Conservation (phyloP, 257 asterid species). For the Solanum corneliomulleri region DNA sequence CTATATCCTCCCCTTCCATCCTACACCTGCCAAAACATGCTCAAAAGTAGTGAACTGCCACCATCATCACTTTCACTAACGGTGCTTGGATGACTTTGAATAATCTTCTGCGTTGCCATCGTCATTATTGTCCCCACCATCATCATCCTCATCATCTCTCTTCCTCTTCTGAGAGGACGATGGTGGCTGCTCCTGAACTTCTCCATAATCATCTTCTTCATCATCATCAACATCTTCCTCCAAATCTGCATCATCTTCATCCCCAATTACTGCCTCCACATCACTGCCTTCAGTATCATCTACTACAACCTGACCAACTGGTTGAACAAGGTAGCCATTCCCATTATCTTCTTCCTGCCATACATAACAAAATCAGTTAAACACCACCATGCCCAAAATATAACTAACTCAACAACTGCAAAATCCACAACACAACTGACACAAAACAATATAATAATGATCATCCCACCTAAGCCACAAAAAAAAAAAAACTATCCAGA, state of each 20-base stretch:
- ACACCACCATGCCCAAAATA: background rate
- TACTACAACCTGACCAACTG: constrained; percentile 44
- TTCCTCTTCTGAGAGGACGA: constrained; percentile 56
- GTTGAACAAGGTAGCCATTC: constrained; percentile 59
- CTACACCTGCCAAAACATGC: constrained; percentile 31
- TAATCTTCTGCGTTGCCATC: constrained; percentile 14
- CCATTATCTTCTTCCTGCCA: constrained; percentile 78
- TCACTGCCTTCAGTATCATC: constrained; percentile 33
- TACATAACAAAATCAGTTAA: background rate
- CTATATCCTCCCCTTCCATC: background rate
- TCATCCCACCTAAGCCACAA: background rate
- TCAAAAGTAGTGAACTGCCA: background rate
- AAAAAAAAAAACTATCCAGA: background rate
- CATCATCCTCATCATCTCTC: constrained; percentile 24
- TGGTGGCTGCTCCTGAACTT: constrained; percentile 65
- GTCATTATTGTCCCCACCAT: constrained; percentile 1
- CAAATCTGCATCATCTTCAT: constrained; percentile 34
- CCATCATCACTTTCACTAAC: constrained; percentile 7
- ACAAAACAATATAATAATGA: background rate
- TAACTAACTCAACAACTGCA: background rate
- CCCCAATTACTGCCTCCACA: constrained; percentile 30
- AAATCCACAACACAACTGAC: background rate
- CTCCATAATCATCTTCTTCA: constrained; percentile 59
- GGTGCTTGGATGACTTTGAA: constrained; percentile 37
- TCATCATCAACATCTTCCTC: constrained; percentile 45